Conservation (phyloP, 495 filamentous ascomycete species). For the Astrothelium subdiscretum region DNA sequence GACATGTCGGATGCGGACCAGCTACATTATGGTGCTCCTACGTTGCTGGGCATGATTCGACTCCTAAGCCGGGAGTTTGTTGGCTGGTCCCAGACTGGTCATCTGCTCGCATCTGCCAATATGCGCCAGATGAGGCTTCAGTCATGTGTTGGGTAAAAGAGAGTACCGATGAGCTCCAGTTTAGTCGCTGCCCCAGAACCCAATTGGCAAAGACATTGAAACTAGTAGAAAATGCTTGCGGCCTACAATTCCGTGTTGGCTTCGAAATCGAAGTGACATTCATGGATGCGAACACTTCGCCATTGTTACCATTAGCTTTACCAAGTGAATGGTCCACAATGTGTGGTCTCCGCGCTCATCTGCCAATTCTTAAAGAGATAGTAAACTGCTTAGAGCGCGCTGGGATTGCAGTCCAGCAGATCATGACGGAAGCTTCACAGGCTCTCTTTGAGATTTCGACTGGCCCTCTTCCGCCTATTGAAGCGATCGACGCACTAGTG, state of each 20-base stretch:
- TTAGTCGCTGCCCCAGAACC: background rate
- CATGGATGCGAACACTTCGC: background rate
- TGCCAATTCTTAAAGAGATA: background rate
- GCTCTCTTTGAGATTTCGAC: background rate
- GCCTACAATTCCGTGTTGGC: background rate
- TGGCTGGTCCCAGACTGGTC: background rate
- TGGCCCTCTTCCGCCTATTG: background rate
- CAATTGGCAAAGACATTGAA: background rate
- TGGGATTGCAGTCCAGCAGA: background rate
- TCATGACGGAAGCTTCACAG: background rate
- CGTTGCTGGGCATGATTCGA: background rate
- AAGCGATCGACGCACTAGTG: background rate
- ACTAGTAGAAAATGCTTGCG: background rate
- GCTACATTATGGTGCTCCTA: background rate
- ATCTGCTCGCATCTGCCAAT: background rate
- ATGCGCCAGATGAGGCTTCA: background rate
- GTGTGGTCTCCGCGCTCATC: background rate
- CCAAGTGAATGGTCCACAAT: background rate
- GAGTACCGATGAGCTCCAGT: background rate
- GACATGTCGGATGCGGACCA: background rate
- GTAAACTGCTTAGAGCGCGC: background rate
- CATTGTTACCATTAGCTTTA: background rate
- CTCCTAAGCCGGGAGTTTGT: background rate
- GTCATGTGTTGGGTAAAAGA: background rate
- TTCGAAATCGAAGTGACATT: background rate